Evolutionary conservation across 2,329 filamentous ascomycete genomes (phyloP).

Genomic region (Cyanodermella asteris): DNA sequence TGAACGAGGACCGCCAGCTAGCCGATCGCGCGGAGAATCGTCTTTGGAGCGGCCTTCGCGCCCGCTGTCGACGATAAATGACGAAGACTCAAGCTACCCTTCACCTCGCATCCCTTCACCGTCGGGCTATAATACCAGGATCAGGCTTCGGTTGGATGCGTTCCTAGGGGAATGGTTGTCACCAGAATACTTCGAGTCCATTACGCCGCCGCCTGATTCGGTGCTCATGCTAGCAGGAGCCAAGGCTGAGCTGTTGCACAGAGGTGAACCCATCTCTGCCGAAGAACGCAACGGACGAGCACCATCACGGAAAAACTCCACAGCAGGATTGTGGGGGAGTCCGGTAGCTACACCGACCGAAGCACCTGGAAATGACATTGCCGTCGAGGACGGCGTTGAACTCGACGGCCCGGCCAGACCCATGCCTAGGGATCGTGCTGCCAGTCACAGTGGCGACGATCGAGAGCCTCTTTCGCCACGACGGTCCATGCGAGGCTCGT

Average conservation of each 20-base stretch:
- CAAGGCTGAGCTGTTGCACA: constrained; percentile 64
- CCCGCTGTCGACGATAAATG: not conserved
- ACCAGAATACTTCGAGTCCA: constrained; percentile 79
- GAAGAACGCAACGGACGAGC: constrained; percentile 16
- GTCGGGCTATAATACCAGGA: constrained; percentile 7
- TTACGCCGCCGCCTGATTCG: constrained; percentile 70
- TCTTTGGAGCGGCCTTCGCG: constrained; percentile 2
- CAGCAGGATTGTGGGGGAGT: constrained; percentile 34
- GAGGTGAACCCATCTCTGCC: constrained; percentile 38
- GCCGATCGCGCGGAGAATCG: too few relatives aligned
- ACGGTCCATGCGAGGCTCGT: too few relatives aligned
- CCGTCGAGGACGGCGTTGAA: constrained; percentile 5
- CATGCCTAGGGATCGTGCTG: constrained; percentile 23
- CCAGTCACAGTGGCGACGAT: constrained; percentile 20
- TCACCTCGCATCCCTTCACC: constrained; percentile 2
- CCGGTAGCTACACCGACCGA: constrained; percentile 9
- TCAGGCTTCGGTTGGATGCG: constrained; percentile 57
- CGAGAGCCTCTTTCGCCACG: too few relatives aligned
- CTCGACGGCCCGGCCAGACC: constrained; percentile 11
- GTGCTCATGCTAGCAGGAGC: constrained; percentile 72
- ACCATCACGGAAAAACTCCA: constrained; percentile 25
- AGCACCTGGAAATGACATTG: constrained; percentile 4
- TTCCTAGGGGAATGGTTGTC: constrained; percentile 92
- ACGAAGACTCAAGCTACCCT: constrained; percentile 3
- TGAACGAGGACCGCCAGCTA: constrained; percentile 10